Base-by-base conservation (phyloP, 2,329 filamentous ascomycete genomes). In the Aureobasidium leucospermi region DNA sequence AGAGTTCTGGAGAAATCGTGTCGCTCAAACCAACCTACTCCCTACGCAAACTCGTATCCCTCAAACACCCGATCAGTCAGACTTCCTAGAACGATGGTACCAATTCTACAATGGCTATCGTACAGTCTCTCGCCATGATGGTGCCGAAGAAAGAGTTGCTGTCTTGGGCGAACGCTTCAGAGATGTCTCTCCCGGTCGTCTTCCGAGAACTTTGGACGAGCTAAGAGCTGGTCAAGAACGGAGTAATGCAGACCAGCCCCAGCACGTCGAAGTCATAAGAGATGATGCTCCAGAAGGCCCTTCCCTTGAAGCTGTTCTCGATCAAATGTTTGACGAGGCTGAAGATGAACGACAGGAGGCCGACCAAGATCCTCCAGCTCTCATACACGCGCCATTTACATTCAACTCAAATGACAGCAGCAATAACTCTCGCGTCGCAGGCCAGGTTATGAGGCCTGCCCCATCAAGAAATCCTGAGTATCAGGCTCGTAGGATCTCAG, bases 1-100 rank as follows among this genome's bases (percentile, higher is more conserved):
- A 76, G 76, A 77, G 49, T 80, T 79, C 67, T 80, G 78, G 78
- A 72, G 70, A 53, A 76, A 78, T 57, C 65, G 78, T 16, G 70
- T 79, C 16, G 69, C 69, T 8, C 72, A 71, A 6, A 75, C 75
- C 15, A 73, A 76, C 5, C 66, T 79, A 29, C 66, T 72, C n/a
- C 69, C 73, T 1, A 69, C 68, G 2, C 74, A 78, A 60, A 78
- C 78, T 9, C 70, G 74, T 15, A 75, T 80, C 43, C 78, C 78
- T 10, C 68, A 75, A 16, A 68, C 73, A 31, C 78, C 78, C 9
- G 76, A 79, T 63, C 77, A 79, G 67, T 69, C 67, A 34, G 73
- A 70, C 15, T 80, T 80, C 58, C 64, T 79, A 9, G 65, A 73
- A 16, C 67, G 70, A 36, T 80, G 78, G 78, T 78, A 76, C 63